phyloP scores from a whole-genome alignment of 345 rosid genomes.

The Sisymbrium irio region DNA sequence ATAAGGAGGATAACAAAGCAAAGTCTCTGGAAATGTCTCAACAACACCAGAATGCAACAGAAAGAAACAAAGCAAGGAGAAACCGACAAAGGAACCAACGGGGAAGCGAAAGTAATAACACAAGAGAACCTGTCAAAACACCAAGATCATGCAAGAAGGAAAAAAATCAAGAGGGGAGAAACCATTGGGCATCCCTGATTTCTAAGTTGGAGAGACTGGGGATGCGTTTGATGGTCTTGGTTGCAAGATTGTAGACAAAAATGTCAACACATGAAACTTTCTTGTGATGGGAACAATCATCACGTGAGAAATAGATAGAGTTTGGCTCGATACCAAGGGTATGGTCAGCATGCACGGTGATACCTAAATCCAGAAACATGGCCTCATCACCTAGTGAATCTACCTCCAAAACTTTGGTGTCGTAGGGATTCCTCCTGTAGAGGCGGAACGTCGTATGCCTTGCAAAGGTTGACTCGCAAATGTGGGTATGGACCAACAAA shows the following conservation, averaged over 20 bases:
- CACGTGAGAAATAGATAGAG: not conserved
- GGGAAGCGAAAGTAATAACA: not conserved
- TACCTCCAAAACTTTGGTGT: too few relatives aligned
- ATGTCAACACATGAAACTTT: not conserved
- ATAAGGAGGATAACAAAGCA: not conserved
- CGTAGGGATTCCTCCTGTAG: not conserved
- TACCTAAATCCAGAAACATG: not conserved
- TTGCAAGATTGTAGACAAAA: not conserved
- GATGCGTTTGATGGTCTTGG: not conserved
- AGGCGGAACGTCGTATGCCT: too few relatives aligned
- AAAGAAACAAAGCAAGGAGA: not conserved
- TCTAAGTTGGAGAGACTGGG: not conserved
- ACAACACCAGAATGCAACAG: not conserved
- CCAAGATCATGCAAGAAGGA: too few relatives aligned
- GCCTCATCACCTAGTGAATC: constrained; percentile 5
- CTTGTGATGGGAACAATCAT: not conserved
- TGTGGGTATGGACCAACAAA: too few relatives aligned
- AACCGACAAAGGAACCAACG: not conserved
- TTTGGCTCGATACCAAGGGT: constrained; percentile 1
- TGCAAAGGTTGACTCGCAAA: too few relatives aligned
- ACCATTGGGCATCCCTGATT: not conserved
- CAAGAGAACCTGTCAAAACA: too few relatives aligned
- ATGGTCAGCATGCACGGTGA: not conserved
- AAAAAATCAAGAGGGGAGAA: not conserved
- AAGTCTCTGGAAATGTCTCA: not conserved